Evolutionary conservation across 2,329 filamentous ascomycete genomes (phyloP), one percentile per base, ranked within the genome.

Genomic region (Chaetomiaceae sp.): DNA sequence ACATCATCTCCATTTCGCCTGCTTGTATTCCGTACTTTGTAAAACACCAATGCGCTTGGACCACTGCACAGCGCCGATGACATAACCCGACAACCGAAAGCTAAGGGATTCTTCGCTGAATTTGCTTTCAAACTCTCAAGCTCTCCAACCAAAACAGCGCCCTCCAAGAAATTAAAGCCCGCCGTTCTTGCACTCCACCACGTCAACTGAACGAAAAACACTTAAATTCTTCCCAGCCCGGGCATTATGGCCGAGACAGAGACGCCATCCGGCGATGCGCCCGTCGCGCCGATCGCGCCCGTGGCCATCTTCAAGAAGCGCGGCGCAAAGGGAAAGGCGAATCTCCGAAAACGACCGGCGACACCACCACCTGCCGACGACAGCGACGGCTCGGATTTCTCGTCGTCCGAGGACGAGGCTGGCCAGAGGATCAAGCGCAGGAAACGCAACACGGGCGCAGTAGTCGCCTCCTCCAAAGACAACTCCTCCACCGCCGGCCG

Each of bases 281-380:
- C 42, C 30, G 17, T 44, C 5, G 55, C 51, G 20, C 46, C 57
- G 2, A 44, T 70, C 23, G 72, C 70, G 2, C 78, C 81, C 0
- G 75, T 84, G 12, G 79, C 85, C 13, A 68, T 87, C 45, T 96
- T 96, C 79, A 96, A 95, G 69, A 95, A 93, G 69, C 82, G 91
- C 66, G 78, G 82, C 58, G 79, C 79, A 63, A 95, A 90, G 66
- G 79, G 78, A 55, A 91, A 88, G 64, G 78, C 83, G 44, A 90
- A 84, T 63, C 74, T 91, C 48, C 83, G 91, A 64, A 96, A 95
- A 73, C 83, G 88, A 58, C 81, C 87, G 17, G 82, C 85, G 23
- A 87, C 89, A 33, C 89, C 89, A 47, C 86, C 89, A 5, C 83
- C 86, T 12, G 81, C 79, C 70, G 27, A 66, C 50, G 57, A 72